phyloP scores from a whole-genome alignment of 2,329 filamentous ascomycete species.

The Leptographium procerum region DNA sequence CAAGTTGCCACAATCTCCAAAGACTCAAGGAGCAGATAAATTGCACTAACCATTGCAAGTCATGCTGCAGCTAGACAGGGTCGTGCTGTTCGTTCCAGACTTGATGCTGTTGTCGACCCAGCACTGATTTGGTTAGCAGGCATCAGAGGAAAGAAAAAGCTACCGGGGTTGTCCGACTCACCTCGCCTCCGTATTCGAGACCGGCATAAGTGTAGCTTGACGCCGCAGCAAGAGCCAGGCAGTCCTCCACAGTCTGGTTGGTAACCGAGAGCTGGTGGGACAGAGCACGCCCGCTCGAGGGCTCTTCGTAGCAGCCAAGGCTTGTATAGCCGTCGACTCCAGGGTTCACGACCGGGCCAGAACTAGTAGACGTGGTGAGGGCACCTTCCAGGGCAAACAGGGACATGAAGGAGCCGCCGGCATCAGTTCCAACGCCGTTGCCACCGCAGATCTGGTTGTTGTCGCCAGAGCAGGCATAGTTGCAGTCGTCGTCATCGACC shows the following conservation, averaged over 20 bases:
- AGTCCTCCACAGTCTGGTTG: slow-evolving; percentile 15
- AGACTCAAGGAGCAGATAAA: background rate
- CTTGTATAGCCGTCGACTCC: slow-evolving; percentile 19
- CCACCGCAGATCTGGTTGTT: slow-evolving; percentile 42
- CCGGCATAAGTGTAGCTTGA: slow-evolving; percentile 17
- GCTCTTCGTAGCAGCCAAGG: slow-evolving; percentile 24
- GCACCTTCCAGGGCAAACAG: slow-evolving; percentile 29
- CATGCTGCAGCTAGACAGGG: slow-evolving; percentile 18
- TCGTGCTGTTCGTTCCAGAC: slow-evolving; percentile 7
- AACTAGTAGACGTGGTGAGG: slow-evolving; percentile 1
- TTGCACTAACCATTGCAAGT: slow-evolving; percentile 10
- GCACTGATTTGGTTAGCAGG: slow-evolving; percentile 2
- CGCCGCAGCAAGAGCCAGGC: slow-evolving; percentile 14
- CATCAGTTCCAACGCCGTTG: slow-evolving; percentile 25
- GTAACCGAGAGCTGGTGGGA: slow-evolving; percentile 4
- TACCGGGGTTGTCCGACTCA: background rate
- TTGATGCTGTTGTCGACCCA: slow-evolving; percentile 6
- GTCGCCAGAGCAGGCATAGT: slow-evolving; percentile 38
- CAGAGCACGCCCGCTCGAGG: slow-evolving; percentile 13
- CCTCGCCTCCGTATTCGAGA: slow-evolving; percentile 20
- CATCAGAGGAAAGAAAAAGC: background rate
- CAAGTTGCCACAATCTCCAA: background rate
- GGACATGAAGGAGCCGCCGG: slow-evolving; percentile 31
- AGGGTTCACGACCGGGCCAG: slow-evolving; percentile 23
- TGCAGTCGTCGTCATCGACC: slow-evolving; percentile 36